Evolutionary conservation across 768 basidiomycete genomes (phyloP), one percentile per base, ranked within the genome.

Genomic region (Collybia mongolica): DNA sequence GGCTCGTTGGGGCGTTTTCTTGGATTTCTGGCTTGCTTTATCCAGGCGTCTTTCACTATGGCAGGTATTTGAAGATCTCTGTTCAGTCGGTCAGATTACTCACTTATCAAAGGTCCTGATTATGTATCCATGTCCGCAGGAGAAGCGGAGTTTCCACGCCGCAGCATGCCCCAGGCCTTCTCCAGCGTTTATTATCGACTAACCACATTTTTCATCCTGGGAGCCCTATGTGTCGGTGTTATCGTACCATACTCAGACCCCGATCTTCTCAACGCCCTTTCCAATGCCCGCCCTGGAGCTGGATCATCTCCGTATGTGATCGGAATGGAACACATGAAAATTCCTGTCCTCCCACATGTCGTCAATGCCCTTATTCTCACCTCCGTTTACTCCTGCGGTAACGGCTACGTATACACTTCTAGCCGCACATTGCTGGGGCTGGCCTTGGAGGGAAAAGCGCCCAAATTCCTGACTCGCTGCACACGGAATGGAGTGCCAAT

Each of bases 251-350:
- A 82, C 60, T 78, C 82, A 54, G 84, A 91, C 59, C 71, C 74
- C 0, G 58, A 72, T 39, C 72, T 90, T 23, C 68, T 83, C 29
- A 59, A 63, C 44, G 79, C 75, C 0, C 61, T 79, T 15, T 81
- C 81, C 1, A 76, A 79, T 39, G 89, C 90, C 0, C 67, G 65
- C 24, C 74, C 78, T 0, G 76, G 76, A n/a, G 76, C 76, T 37
- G 82, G 83, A 2, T 71, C 86, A 22, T 89, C 87, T 6, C 91
- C 92, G 0, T 95, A 91, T 69, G 90, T 93, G 37, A 86, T 93
- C 52, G 90, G 89, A 15, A 89, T 93, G 75, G 69, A 72, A 48
- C 74, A 77, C 36, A 73, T 90, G 32, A 74, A 83, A 5, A 88
- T 92, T 57, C 81, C 77, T 46, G 74, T 77, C 6, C 69, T 88